Evolutionary conservation across 176 grass and related monocot genomes (phyloP).

Genomic region (Raddia distichophylla): DNA sequence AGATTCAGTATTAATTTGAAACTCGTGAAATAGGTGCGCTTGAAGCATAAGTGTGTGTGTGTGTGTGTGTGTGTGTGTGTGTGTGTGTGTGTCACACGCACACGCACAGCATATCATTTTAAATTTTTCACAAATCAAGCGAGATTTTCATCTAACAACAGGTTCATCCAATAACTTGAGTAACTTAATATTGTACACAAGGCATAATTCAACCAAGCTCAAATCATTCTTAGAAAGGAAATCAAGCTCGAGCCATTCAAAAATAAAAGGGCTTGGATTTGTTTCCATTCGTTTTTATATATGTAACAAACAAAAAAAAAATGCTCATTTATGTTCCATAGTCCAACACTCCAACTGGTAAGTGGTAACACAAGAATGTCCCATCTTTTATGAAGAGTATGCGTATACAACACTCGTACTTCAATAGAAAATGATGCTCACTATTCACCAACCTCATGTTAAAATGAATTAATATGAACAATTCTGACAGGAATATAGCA

Average conservation of each 20-base stretch:
- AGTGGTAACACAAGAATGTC: neutral
- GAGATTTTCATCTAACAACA: neutral
- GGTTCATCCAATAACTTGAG: neutral
- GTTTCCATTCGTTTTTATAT: neutral
- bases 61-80: too few relatives aligned
- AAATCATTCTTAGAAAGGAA: neutral
- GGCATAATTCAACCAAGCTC: neutral
- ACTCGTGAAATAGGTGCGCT: neutral
- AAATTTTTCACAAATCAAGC: neutral
- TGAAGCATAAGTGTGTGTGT: neutral
- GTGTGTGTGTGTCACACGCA: too few relatives aligned
- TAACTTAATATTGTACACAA: neutral
- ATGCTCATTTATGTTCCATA: neutral
- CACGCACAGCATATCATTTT: neutral
- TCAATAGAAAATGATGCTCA: conserved; percentile 26
- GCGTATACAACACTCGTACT: neutral
- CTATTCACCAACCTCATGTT: conserved; percentile 16
- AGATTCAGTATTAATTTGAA: neutral
- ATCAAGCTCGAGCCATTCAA: neutral
- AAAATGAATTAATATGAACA: conserved; percentile 45
- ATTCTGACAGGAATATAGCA: neutral
- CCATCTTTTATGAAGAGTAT: neutral
- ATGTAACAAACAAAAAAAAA: conserved; percentile 21
- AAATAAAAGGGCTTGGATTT: neutral
- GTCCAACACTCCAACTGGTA: neutral